These are phyloP conservation scores for Pisolithus sp. DNA, from an alignment of 768 basidiomycete species.

Conservation along the genomic window DNA sequence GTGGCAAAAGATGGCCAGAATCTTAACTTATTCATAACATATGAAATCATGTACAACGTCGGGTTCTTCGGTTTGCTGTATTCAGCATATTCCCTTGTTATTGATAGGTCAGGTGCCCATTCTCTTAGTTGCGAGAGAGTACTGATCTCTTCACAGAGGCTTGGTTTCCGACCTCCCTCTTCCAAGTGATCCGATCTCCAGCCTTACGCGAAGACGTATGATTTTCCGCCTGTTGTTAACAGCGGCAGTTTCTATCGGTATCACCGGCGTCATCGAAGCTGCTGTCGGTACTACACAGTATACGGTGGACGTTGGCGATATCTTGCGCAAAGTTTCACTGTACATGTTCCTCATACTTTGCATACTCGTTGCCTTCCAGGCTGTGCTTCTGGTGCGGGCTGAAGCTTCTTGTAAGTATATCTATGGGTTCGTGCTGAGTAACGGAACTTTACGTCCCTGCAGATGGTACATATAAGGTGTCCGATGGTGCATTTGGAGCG, in stretches of 20 bases:
- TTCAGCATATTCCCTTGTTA: conserved; percentile 28
- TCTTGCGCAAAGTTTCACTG: conserved; percentile 17
- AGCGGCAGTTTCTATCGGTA: conserved; percentile 20
- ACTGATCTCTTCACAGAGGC: conserved; percentile 8
- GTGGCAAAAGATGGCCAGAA: conserved; percentile 17
- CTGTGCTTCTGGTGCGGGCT: conserved; percentile 16
- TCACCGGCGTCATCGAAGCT: conserved; percentile 19
- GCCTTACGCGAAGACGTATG: conserved; percentile 14
- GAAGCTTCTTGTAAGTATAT: conserved; percentile 10
- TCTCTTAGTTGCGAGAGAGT: not conserved
- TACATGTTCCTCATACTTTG: conserved; percentile 25
- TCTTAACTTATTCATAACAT: conserved; percentile 19
- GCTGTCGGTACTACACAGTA: conserved; percentile 7
- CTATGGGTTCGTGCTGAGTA: not conserved
- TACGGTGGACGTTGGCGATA: conserved; percentile 10
- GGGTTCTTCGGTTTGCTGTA: conserved; percentile 32
- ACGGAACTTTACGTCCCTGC: not conserved
- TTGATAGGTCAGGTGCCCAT: conserved; percentile 22
- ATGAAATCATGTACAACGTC: conserved; percentile 27
- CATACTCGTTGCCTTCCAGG: conserved; percentile 23
- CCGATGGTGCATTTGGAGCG: conserved; percentile 12
- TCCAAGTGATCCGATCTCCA: conserved; percentile 14
- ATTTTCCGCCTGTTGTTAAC: conserved; percentile 21
- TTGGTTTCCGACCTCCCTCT: conserved; percentile 20
- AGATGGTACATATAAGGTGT: conserved; percentile 18